phyloP scores from a whole-genome alignment of 805 yeast genomes.

The Yarrowia deformans region DNA sequence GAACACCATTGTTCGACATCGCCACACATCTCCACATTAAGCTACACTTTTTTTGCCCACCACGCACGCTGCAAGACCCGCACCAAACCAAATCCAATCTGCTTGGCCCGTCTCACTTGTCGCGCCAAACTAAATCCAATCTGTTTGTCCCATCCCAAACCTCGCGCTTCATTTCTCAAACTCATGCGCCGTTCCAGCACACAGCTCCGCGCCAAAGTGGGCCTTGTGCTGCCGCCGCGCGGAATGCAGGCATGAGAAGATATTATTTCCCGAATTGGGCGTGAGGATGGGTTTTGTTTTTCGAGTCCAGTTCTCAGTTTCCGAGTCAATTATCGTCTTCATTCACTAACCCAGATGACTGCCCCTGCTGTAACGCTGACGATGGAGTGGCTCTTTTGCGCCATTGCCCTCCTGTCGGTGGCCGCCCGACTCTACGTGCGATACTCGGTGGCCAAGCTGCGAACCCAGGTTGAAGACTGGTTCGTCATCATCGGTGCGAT shows the following conservation, averaged over 20 bases:
- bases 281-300: too few relatives aligned
- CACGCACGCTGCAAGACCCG: background rate
- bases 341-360: constrained; percentile 29
- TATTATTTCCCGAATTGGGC: background rate
- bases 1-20: too few relatives aligned
- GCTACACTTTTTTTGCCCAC: too few relatives aligned
- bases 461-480: constrained; percentile 45
- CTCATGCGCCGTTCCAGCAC: background rate
- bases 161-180: constrained; percentile 14
- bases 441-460: constrained; percentile 42
- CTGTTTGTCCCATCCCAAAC: background rate
- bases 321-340: too few relatives aligned
- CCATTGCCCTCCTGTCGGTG: constrained; percentile 42
- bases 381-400: constrained; percentile 45
- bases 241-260: background rate
- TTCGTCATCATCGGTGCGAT: constrained; percentile 44
- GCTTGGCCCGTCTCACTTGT: constrained; percentile 5
- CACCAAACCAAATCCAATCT: constrained; percentile 6
- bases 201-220: background rate
- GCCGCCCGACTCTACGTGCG: constrained; percentile 44
- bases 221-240: too few relatives aligned
- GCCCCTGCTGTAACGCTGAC: constrained; percentile 39
- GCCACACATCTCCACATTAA: too few relatives aligned
- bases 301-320: too few relatives aligned
- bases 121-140: background rate